These are phyloP conservation scores for Candida wancherniae DNA, from an alignment of 805 yeast species.

Conservation along the genomic window DNA sequence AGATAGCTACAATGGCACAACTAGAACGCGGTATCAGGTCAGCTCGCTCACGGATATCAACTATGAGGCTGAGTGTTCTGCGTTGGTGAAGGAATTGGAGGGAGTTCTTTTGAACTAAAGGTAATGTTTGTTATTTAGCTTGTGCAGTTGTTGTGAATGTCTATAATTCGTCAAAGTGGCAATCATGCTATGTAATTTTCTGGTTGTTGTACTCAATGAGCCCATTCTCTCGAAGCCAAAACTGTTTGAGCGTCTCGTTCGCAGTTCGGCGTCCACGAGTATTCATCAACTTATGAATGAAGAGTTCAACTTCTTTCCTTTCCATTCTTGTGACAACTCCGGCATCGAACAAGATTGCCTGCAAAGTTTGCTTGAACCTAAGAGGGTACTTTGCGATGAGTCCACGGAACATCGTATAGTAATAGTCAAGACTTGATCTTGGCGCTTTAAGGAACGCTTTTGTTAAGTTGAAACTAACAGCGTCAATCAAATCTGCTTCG, in stretches of 20 bases:
- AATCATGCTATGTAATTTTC: conserved; percentile 1
- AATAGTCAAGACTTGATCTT: conserved; percentile 58
- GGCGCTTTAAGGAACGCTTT: conserved; percentile 38
- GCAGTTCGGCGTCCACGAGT: conserved; percentile 66
- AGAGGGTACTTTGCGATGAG: conserved; percentile 46
- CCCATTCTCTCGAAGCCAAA: conserved; percentile 63
- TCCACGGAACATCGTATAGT: conserved; percentile 47
- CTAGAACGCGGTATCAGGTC: conserved; percentile 71
- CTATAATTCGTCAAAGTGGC: background rate
- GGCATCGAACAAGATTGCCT: conserved; percentile 5
- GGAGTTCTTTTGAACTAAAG: conserved; percentile 15
- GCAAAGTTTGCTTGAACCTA: conserved; percentile 30
- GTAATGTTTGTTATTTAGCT: background rate
- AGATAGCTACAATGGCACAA: conserved; percentile 77
- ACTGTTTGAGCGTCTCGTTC: conserved; percentile 51
- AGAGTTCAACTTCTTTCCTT: conserved; percentile 32
- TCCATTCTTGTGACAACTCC: conserved; percentile 11
- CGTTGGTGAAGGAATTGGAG: conserved; percentile 42
- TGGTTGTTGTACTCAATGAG: conserved; percentile 35
- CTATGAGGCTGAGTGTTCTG: conserved; percentile 56
- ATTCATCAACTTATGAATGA: conserved; percentile 51
- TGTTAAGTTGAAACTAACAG: conserved; percentile 24
- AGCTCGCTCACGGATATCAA: conserved; percentile 50
- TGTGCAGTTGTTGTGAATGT: background rate
- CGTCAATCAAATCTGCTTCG: conserved; percentile 19